Conservation (phyloP, 2,329 filamentous ascomycete species). For the Chaetomiaceae sp. region DNA sequence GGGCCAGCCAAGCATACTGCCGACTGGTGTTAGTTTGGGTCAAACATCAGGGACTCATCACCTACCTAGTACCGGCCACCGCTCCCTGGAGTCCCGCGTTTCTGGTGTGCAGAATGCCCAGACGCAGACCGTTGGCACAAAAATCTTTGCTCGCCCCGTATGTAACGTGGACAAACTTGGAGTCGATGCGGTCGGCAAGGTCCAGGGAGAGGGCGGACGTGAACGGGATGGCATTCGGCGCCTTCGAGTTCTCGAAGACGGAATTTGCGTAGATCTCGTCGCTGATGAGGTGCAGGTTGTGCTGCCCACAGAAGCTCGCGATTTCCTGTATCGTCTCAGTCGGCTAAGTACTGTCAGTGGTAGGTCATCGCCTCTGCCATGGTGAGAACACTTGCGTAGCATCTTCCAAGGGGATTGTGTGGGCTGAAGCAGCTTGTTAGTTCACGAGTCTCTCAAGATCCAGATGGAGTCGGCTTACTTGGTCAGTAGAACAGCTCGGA, state of each 20-base stretch:
- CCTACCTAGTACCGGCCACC: slow-evolving; percentile 30
- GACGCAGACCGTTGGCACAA: slow-evolving; percentile 50
- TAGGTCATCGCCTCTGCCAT: background rate
- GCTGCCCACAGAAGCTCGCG: slow-evolving; percentile 33
- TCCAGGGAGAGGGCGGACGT: slow-evolving; percentile 44
- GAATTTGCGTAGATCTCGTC: slow-evolving; percentile 49
- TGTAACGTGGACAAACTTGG: slow-evolving; percentile 46
- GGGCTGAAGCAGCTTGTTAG: background rate
- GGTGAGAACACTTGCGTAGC: slow-evolving; percentile 1
- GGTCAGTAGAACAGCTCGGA: slow-evolving; percentile 7
- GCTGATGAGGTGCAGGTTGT: slow-evolving; percentile 48
- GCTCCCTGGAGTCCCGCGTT: slow-evolving; percentile 38
- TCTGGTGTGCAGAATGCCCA: slow-evolving; percentile 45
- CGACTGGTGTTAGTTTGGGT: background rate
- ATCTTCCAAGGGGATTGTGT: slow-evolving; percentile 15
- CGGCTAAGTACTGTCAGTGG: slow-evolving; percentile 10
- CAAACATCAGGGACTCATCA: background rate
- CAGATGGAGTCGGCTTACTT: background rate
- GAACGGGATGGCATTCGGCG: slow-evolving; percentile 35
- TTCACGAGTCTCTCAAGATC: background rate
- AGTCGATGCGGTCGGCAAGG: slow-evolving; percentile 41
- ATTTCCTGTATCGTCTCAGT: slow-evolving; percentile 28
- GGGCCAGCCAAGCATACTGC: slow-evolving; percentile 15
- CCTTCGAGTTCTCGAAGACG: slow-evolving; percentile 38
- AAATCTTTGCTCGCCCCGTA: slow-evolving; percentile 49